Conservation (phyloP, 192 early-diverging fungal species). For the Coemansia sp. region DNA sequence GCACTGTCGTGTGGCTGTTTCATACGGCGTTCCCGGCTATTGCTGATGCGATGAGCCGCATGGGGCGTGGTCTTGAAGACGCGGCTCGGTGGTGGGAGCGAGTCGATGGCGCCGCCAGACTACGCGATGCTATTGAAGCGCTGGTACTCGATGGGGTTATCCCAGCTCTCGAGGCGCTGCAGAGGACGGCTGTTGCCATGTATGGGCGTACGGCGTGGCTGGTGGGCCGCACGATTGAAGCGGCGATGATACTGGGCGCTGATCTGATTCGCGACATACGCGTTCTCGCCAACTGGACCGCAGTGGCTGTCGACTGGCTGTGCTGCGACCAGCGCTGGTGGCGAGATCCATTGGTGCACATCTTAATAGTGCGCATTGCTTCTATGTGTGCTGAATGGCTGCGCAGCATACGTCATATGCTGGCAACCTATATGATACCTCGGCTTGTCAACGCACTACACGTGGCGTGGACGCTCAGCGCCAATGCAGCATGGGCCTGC, state of each 20-base stretch:
- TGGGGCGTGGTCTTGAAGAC: neutral
- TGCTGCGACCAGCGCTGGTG: slow-evolving; percentile 31
- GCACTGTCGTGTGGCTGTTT: slow-evolving; percentile 42
- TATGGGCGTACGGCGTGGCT: slow-evolving; percentile 29
- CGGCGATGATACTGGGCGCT: slow-evolving; percentile 17
- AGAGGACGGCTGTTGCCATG: neutral
- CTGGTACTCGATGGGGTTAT: slow-evolving; percentile 27
- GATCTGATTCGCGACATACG: slow-evolving; percentile 28
- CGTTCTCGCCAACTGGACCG: slow-evolving; percentile 11
- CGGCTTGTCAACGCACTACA: neutral
- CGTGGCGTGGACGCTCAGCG: neutral
- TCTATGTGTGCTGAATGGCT: neutral
- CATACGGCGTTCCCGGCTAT: slow-evolving; percentile 24
- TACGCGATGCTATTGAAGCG: slow-evolving; percentile 27
- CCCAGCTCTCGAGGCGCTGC: neutral
- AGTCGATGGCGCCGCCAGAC: slow-evolving; percentile 20
- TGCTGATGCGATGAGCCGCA: neutral
- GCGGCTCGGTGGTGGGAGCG: slow-evolving; percentile 38
- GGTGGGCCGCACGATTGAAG: slow-evolving; percentile 11
- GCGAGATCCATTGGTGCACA: slow-evolving; percentile 14
- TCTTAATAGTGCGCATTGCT: neutral
- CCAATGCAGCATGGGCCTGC: neutral
- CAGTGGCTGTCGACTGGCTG: slow-evolving; percentile 8
- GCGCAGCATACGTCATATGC: neutral
- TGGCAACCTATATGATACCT: neutral